These are phyloP conservation scores for Saccharomyces paradoxus DNA, from an alignment of 805 yeast species.

Conservation along the genomic window DNA sequence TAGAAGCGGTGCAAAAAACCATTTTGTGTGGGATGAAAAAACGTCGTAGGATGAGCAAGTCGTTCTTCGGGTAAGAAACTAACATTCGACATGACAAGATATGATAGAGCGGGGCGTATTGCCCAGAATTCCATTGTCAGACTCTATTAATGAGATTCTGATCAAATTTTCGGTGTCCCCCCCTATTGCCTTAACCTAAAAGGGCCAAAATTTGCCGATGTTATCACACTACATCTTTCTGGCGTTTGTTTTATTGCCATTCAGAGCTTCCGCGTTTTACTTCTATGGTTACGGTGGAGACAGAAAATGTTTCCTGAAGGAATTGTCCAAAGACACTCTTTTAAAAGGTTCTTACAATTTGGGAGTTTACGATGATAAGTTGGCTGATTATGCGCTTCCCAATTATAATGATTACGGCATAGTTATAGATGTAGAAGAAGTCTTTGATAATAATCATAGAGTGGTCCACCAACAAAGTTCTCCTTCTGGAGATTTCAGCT, in stretches of 20 bases:
- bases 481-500: constrained; percentile 61
- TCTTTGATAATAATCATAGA: constrained; percentile 69
- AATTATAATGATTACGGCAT: constrained; percentile 33
- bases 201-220: not conserved
- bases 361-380: constrained; percentile 36
- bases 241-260: constrained; percentile 12
- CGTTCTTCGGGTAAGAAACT: not conserved
- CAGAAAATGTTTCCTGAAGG: constrained; percentile 49
- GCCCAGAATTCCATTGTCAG: not conserved
- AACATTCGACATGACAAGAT: not conserved
- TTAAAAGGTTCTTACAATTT: constrained; percentile 43
- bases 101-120: not conserved
- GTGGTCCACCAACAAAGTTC: constrained; percentile 63
- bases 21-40: not conserved
- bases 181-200: not conserved
- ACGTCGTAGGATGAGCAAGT: not conserved
- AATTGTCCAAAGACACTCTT: constrained; percentile 42
- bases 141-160: not conserved
- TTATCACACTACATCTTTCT: not conserved
- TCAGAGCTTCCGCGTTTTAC: constrained; percentile 35
- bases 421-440: constrained; percentile 47
- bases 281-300: constrained; percentile 45
- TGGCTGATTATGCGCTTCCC: constrained; percentile 31
- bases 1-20: not conserved
- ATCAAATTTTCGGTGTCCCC: not conserved